phyloP scores from a whole-genome alignment of 257 asterid genomes.

The Lavandula angustifolia region DNA sequence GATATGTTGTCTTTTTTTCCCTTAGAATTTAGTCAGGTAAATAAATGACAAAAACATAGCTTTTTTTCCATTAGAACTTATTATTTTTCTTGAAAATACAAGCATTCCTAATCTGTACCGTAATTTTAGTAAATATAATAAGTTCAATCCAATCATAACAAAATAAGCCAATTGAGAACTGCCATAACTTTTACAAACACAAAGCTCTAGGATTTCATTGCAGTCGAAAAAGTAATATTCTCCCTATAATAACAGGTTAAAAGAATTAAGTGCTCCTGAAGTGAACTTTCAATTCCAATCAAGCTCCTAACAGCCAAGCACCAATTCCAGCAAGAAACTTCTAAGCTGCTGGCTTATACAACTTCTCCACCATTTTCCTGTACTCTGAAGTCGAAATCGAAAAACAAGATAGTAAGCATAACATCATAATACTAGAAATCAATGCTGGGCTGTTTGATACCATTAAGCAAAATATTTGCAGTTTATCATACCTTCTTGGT shows the following conservation, averaged over 20 bases:
- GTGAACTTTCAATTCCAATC: conserved; percentile 8
- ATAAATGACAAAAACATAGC: no score
- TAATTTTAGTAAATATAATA: no score
- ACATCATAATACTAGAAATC: neutral
- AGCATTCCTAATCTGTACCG: no score
- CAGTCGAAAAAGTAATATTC: neutral
- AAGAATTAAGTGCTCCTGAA: neutral
- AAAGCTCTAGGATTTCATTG: neutral
- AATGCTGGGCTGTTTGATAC: neutral
- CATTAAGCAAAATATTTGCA: neutral
- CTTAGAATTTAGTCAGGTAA: no score
- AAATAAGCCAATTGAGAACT: no score
- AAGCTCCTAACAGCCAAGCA: conserved; percentile 2
- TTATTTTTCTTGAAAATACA: no score
- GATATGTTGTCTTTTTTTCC: no score
- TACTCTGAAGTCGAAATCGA: conserved; percentile 40
- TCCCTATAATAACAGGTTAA: neutral
- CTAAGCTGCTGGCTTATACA: conserved; percentile 50
- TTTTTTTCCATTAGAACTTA: no score
- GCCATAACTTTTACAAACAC: neutral
- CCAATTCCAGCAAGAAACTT: conserved; percentile 14
- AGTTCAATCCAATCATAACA: no score
- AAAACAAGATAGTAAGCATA: neutral
- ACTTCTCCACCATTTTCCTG: conserved; percentile 63
- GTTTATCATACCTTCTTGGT: conserved; percentile 66